A percentile compares a stretch with the other conserved stretches of the same genome.
Evolutionary conservation across 164 flowering plant genomes (phyloP).

Genomic region (Magnolia kwangsiensis): DNA sequence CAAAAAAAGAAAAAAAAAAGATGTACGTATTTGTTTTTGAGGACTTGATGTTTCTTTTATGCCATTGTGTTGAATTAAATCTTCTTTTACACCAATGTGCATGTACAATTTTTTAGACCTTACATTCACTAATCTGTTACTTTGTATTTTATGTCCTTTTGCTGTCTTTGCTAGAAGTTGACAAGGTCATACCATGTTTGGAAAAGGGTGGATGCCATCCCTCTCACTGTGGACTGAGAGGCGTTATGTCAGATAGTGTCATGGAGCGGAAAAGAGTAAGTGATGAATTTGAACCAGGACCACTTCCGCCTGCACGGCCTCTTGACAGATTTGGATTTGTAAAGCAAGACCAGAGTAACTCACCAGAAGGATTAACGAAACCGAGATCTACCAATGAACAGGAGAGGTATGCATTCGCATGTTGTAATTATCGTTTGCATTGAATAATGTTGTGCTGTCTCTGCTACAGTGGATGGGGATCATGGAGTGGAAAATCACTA

Average conservation of each 20-base stretch:
- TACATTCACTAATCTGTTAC: neutral
- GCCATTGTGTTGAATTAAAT: no score
- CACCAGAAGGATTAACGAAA: conserved; percentile 41
- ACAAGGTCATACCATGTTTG: conserved; percentile 1
- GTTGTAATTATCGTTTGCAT: no score
- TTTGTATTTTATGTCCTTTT: neutral
- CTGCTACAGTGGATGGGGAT: neutral
- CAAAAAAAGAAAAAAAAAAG: no score
- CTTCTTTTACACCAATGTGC: no score
- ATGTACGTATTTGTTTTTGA: no score
- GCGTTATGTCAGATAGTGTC: conserved; percentile 20
- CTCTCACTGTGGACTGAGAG: conserved; percentile 11
- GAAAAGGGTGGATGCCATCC: conserved; percentile 9
- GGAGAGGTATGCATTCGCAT: conserved; percentile 44
- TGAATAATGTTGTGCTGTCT: neutral
- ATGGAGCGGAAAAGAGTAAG: conserved; percentile 62
- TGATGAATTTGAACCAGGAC: conserved; percentile 56
- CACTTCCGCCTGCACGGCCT: conserved; percentile 39
- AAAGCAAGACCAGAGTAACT: conserved; percentile 43
- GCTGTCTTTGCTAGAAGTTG: neutral
- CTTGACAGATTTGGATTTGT: conserved; percentile 79
- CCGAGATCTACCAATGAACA: conserved; percentile 36
- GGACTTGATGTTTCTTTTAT: no score
- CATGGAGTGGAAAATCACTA: no score
- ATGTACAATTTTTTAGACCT: neutral